Conservation (phyloP, 768 basidiomycete species). For the Lactarius sanguifluus region DNA sequence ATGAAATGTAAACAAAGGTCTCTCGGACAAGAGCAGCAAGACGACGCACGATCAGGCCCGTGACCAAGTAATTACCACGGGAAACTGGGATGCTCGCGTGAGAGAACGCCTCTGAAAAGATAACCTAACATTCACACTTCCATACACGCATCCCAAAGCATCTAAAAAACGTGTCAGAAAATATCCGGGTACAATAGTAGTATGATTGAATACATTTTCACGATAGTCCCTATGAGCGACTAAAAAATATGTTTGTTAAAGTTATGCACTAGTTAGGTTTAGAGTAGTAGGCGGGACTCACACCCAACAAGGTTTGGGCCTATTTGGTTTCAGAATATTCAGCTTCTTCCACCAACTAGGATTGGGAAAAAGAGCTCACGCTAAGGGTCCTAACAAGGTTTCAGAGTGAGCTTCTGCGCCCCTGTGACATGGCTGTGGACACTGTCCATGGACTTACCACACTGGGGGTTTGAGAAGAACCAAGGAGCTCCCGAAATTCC, state of each 20-base stretch:
- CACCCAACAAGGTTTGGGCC: conserved; percentile 26
- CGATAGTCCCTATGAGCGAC: conserved; percentile 23
- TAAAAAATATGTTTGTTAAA: neutral
- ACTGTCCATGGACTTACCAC: conserved; percentile 22
- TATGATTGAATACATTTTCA: conserved; percentile 23
- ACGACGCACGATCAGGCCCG: conserved; percentile 25
- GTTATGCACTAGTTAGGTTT: neutral
- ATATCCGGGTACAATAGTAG: neutral
- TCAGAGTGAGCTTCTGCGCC: neutral
- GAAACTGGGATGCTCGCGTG: conserved; percentile 20
- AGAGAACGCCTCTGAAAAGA: neutral
- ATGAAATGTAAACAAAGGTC: conserved; percentile 5
- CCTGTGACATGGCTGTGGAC: neutral
- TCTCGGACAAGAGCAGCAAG: neutral
- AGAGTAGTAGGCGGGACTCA: conserved; percentile 10
- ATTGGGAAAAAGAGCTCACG: conserved; percentile 16
- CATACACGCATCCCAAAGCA: conserved; percentile 30
- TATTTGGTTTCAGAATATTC: conserved; percentile 7
- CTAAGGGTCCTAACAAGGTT: conserved; percentile 23
- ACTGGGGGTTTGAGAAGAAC: conserved; percentile 22
- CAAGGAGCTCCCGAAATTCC: conserved; percentile 14
- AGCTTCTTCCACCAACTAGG: conserved; percentile 5
- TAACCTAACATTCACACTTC: conserved; percentile 25
- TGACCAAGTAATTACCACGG: conserved; percentile 23
- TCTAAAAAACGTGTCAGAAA: conserved; percentile 11